These are phyloP conservation scores for Scalesia atractyloides DNA, from an alignment of 129 eudicot genomes.

Conservation along the genomic window DNA sequence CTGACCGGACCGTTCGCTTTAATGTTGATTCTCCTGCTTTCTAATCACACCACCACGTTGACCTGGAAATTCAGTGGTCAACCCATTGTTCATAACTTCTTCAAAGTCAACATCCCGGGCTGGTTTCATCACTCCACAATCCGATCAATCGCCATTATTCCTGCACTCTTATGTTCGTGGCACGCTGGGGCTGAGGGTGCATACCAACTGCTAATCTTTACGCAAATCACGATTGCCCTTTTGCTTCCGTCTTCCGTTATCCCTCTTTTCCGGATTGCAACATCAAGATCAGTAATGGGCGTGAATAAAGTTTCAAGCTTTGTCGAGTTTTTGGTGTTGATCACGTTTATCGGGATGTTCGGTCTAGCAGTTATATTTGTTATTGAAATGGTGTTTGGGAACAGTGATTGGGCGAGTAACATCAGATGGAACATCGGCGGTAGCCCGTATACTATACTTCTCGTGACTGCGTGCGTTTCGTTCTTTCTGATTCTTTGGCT, in stretches of 20 bases:
- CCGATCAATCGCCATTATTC: slow-evolving; percentile 64
- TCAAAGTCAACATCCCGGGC: slow-evolving; percentile 62
- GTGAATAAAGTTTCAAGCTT: slow-evolving; percentile 48
- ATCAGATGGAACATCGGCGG: slow-evolving; percentile 71
- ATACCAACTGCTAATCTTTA: slow-evolving; percentile 72
- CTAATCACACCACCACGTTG: slow-evolving; percentile 69
- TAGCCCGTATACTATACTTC: slow-evolving; percentile 49
- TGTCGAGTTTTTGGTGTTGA: slow-evolving; percentile 53
- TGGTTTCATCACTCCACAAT: slow-evolving; percentile 89
- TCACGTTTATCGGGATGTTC: slow-evolving; percentile 71
- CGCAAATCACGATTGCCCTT: slow-evolving; percentile 77
- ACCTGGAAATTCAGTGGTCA: slow-evolving; percentile 72
- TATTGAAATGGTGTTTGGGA: slow-evolving; percentile 83
- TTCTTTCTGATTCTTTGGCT: slow-evolving; percentile 71
- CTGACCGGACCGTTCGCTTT: slow-evolving; percentile 54
- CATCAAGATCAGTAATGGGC: slow-evolving; percentile 83
- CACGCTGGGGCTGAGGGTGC: slow-evolving; percentile 84
- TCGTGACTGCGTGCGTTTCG: slow-evolving; percentile 48
- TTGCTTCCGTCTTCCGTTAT: slow-evolving; percentile 89
- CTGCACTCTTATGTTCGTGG: slow-evolving; percentile 75
- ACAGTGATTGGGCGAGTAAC: slow-evolving; percentile 79
- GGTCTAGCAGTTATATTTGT: slow-evolving; percentile 60
- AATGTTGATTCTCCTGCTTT: slow-evolving; percentile 55
- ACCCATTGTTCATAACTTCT: slow-evolving; percentile 57
- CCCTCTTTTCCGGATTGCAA: slow-evolving; percentile 84